These are phyloP conservation scores for Coniochaeta hoffmannii DNA, from an alignment of 2,329 filamentous ascomycete species.

Conservation along the genomic window DNA sequence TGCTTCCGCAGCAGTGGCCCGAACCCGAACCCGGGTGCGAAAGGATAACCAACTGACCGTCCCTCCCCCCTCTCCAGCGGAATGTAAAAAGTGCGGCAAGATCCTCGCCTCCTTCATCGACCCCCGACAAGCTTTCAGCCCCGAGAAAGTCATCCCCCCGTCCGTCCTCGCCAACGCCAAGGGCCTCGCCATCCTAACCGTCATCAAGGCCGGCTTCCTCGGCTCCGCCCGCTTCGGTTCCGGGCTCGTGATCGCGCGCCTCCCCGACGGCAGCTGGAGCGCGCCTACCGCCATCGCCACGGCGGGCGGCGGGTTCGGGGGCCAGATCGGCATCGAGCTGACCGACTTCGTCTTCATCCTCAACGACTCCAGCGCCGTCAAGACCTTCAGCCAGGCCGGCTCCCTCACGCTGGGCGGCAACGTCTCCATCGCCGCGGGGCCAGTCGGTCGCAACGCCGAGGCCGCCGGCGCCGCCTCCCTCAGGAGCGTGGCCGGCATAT, in stretches of 20 bases:
- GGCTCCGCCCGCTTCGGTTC: constrained; percentile 76
- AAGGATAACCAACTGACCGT: constrained; percentile 8
- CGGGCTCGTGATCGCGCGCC: constrained; percentile 72
- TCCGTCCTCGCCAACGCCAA: constrained; percentile 86
- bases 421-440: constrained; percentile 89
- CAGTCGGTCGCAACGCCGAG: constrained; percentile 89
- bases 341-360: constrained; percentile 98
- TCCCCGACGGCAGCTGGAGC: constrained; percentile 72
- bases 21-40: no score
- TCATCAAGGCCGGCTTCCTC: constrained; percentile 81
- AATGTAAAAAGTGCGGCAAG: constrained; percentile 95
- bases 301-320: constrained; percentile 74
- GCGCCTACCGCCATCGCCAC: constrained; percentile 76
- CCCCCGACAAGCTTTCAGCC: constrained; percentile 85
- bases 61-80: constrained; percentile 52
- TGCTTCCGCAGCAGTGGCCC: neutral
- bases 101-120: constrained; percentile 94
- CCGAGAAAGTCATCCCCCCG: constrained; percentile 95
- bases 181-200: constrained; percentile 78
- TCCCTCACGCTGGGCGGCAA: constrained; percentile 92
- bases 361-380: constrained; percentile 83
- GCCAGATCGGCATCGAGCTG: constrained; percentile 80
- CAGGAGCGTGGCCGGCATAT: constrained; percentile 83
- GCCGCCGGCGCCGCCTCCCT: constrained; percentile 89
- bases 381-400: constrained; percentile 87